A percentile compares a stretch with the other conserved stretches of the same genome.
phyloP scores from a whole-genome alignment of 2,329 filamentous ascomycete genomes.

The Clarireedia homoeocarpa region DNA sequence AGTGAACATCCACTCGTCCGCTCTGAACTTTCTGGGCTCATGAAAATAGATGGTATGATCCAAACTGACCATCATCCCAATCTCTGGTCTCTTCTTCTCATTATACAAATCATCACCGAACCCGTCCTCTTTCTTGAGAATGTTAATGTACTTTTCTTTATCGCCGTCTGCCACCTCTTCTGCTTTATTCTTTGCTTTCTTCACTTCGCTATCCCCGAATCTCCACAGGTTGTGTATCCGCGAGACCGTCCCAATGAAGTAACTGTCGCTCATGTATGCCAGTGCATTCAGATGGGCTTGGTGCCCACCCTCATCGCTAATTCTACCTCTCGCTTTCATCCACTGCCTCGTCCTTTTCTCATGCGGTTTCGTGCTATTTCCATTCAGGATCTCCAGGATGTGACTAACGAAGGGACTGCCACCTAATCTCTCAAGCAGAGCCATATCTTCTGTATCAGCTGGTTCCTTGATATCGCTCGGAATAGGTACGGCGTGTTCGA shows the following conservation, averaged over 20 bases:
- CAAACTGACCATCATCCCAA: slow-evolving; percentile 81
- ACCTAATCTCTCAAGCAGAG: slow-evolving; percentile 21
- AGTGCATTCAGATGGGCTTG: slow-evolving; percentile 79
- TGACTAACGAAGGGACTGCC: slow-evolving; percentile 49
- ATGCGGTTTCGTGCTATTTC: slow-evolving; percentile 44
- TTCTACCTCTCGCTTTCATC: slow-evolving; percentile 66
- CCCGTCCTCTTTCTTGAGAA: slow-evolving; percentile 28
- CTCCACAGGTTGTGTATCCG: slow-evolving; percentile 76
- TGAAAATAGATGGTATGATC: slow-evolving; percentile 70
- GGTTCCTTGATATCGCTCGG: slow-evolving; percentile 37
- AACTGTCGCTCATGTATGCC: slow-evolving; percentile 87
- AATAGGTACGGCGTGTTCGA: slow-evolving; percentile 59
- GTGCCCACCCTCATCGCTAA: slow-evolving; percentile 65
- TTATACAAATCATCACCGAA: slow-evolving; percentile 40
- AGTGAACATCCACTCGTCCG: slow-evolving; percentile 70
- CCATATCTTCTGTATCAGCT: slow-evolving; percentile 36
- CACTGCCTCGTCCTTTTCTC: slow-evolving; percentile 64
- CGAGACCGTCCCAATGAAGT: slow-evolving; percentile 85
- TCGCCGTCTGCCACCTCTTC: slow-evolving; percentile 26
- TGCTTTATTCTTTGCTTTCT: background rate
- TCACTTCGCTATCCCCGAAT: slow-evolving; percentile 42
- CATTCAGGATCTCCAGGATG: slow-evolving; percentile 48
- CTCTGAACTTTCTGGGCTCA: slow-evolving; percentile 48
- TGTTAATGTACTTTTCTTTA: slow-evolving; percentile 42
- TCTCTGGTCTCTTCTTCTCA: slow-evolving; percentile 43